These are phyloP conservation scores for Dissophora globulifera DNA, from an alignment of 192 early-diverging fungal genomes.

Conservation along the genomic window DNA sequence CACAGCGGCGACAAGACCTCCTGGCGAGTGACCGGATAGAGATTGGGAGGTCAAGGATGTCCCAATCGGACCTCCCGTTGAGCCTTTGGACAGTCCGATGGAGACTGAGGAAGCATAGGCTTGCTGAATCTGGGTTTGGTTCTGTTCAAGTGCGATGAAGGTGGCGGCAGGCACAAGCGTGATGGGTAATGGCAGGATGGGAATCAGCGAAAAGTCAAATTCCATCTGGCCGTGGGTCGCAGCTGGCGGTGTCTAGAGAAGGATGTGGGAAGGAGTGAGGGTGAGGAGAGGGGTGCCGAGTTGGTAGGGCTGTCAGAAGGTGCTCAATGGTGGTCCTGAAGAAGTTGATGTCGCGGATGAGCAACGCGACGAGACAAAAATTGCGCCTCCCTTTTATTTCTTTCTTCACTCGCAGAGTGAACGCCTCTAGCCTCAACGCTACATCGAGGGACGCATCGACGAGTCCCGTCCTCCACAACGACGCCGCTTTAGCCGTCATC, in stretches of 20 bases:
- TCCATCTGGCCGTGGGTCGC: slow-evolving; percentile 18
- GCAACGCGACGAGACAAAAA: too few species aligned
- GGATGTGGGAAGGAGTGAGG: not conserved
- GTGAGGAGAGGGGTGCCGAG: not conserved
- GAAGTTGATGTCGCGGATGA: too few species aligned
- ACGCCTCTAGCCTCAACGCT: too few species aligned
- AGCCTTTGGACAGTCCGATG: slow-evolving; percentile 15
- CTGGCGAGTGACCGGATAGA: not conserved
- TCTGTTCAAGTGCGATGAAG: slow-evolving; percentile 39
- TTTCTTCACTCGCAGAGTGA: too few species aligned
- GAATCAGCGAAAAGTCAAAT: slow-evolving; percentile 50
- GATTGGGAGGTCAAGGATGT: slow-evolving; percentile 16
- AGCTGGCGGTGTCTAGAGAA: not conserved
- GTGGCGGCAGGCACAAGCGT: slow-evolving; percentile 47
- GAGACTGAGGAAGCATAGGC: slow-evolving; percentile 37
- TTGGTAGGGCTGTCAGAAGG: too few species aligned
- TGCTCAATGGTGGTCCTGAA: too few species aligned
- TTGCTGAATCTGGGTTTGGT: slow-evolving; percentile 20
- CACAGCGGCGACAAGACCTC: not conserved
- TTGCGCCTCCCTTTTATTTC: too few species aligned
- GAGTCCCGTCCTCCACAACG: too few species aligned
- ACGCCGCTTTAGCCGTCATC: not conserved
- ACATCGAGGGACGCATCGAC: too few species aligned
- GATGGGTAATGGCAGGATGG: slow-evolving; percentile 37
- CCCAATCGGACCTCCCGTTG: not conserved